Base-by-base conservation (phyloP, 352 stramenopile genomes). In the Globisporangium barbulae region DNA sequence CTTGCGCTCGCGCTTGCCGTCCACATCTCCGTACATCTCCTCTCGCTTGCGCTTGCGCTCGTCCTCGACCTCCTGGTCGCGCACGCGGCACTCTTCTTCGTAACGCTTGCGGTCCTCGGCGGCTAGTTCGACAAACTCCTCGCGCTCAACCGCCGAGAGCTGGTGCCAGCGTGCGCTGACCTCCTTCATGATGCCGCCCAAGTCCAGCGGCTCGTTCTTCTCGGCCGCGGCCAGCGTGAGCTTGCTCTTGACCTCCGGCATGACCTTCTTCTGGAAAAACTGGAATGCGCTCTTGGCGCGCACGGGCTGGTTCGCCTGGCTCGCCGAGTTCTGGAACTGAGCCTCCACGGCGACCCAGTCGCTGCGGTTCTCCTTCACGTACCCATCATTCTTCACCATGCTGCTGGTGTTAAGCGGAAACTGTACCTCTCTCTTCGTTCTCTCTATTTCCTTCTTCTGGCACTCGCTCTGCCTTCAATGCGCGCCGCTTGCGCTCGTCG, bases 1-100 rank as follows among this genome's bases (percentile, higher is more conserved):
- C 64, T 95, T 95, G 56, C 87, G 84, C 61, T 93, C 86, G 39
- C 86, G 86, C 65, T 90, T 91, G 67, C 86, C 86, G n/a, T 95
- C 83, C 2, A 93, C 82, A 0, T 67, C 64, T 1, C 74, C 74
- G 44, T 91, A 83, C 65, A 89, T 59, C 45, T 94, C 85, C 10
- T 93, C 80, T 19, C 85, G 73, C 70, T 93, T 94, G 44, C 77
- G 71, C 50, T 88, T 84, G 41, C 83, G 87, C 48, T 90, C 81
- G 44, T 59, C 70, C 61, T 93, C 85, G 53, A 96, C 84, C 42
- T 87, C 70, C 42, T 85, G 69, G 68, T 96, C 87, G 3, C 85
- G 78, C n/a, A 70, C 67, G 42, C 82, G 79, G 59, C 82, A 93
- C 52, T 92, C 85, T 39, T 87, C 81, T 6, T 94, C 85, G 63